Conservation (phyloP, 805 yeast genomes). For the Myxozyma monticola region DNA sequence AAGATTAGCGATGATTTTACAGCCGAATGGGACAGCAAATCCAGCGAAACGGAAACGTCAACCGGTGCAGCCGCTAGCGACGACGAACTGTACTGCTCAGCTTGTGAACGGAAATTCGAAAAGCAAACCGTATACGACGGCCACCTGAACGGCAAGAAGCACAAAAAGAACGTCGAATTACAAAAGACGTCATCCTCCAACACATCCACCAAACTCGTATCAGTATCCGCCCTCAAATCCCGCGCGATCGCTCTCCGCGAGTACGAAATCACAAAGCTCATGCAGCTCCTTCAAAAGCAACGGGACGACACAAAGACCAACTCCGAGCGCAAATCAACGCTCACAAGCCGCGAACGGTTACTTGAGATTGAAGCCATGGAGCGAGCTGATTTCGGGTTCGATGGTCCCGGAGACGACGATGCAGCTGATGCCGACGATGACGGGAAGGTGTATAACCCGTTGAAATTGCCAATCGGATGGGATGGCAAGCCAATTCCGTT, state of each 20-base stretch:
- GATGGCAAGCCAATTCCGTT: slow-evolving; percentile 92
- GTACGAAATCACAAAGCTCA: slow-evolving; percentile 43
- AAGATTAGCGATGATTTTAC: slow-evolving; percentile 37
- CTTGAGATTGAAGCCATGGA: slow-evolving; percentile 52
- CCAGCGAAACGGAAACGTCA: slow-evolving; percentile 1
- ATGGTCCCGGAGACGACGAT: slow-evolving; percentile 31
- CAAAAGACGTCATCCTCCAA: not conserved
- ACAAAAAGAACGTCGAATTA: slow-evolving; percentile 50
- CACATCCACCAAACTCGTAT: not conserved
- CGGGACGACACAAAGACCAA: slow-evolving; percentile 57
- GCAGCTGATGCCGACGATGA: slow-evolving; percentile 37
- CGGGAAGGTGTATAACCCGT: slow-evolving; percentile 45
- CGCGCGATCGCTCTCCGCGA: slow-evolving; percentile 41
- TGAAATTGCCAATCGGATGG: slow-evolving; percentile 73
- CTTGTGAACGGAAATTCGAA: slow-evolving; percentile 64
- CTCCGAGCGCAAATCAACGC: slow-evolving; percentile 61
- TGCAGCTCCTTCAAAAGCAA: slow-evolving; percentile 43
- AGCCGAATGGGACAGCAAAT: slow-evolving; percentile 31
- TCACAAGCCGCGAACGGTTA: slow-evolving; percentile 69
- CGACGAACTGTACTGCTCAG: slow-evolving; percentile 51
- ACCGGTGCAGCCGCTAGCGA: slow-evolving; percentile 13
- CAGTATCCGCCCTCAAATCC: slow-evolving; percentile 13
- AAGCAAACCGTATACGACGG: slow-evolving; percentile 63
- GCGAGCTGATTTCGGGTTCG: slow-evolving; percentile 32
- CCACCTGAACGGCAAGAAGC: slow-evolving; percentile 76